Percentiles rank a stretch among this genome's conserved stretches.
phyloP scores from a whole-genome alignment of 257 asterid genomes.

The Asclepias syriaca region DNA sequence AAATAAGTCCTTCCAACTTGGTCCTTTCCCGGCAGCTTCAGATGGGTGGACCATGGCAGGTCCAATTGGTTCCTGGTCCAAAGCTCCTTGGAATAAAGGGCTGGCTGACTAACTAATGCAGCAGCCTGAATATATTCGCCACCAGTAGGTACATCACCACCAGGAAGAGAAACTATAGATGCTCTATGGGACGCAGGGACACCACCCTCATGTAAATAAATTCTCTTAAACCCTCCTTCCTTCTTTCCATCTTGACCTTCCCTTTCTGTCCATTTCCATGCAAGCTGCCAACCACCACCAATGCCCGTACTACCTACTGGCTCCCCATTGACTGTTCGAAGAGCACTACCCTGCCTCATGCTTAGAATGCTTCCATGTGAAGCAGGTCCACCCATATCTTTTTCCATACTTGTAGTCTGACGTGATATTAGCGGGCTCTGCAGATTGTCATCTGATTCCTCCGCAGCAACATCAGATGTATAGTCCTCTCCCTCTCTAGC shows the following conservation, averaged over 20 bases:
- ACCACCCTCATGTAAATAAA: slow-evolving; percentile 52
- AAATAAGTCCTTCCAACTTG: slow-evolving; percentile 38
- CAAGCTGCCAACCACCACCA: slow-evolving; percentile 85
- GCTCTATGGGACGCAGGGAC: slow-evolving; percentile 33
- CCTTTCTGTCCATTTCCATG: slow-evolving; percentile 53
- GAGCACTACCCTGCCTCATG: slow-evolving; percentile 27
- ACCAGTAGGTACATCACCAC: slow-evolving; percentile 35
- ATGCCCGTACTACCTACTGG: slow-evolving; percentile 36
- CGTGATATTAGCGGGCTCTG: slow-evolving; percentile 63
- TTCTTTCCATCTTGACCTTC: slow-evolving; percentile 34
- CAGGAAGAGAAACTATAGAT: slow-evolving; percentile 36
- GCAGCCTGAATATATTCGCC: slow-evolving; percentile 45
- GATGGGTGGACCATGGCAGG: slow-evolving; percentile 44
- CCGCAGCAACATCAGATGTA: slow-evolving; percentile 30
- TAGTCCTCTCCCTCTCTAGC: slow-evolving; percentile 35
- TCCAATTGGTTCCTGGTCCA: slow-evolving; percentile 41
- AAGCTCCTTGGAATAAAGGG: slow-evolving; percentile 36
- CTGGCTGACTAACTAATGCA: slow-evolving; percentile 61
- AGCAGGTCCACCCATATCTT: slow-evolving; percentile 26
- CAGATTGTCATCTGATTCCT: slow-evolving; percentile 51
- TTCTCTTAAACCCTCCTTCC: slow-evolving; percentile 49
- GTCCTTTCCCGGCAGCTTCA: slow-evolving; percentile 35
- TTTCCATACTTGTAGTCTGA: slow-evolving; percentile 46
- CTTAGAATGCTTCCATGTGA: slow-evolving; percentile 24
- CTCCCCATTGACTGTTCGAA: slow-evolving; percentile 28